A percentile compares a stretch with the other conserved stretches of the same genome.
Evolutionary conservation across 2,329 filamentous ascomycete genomes (phyloP).

Genomic region (Parascedosporium putredinis): DNA sequence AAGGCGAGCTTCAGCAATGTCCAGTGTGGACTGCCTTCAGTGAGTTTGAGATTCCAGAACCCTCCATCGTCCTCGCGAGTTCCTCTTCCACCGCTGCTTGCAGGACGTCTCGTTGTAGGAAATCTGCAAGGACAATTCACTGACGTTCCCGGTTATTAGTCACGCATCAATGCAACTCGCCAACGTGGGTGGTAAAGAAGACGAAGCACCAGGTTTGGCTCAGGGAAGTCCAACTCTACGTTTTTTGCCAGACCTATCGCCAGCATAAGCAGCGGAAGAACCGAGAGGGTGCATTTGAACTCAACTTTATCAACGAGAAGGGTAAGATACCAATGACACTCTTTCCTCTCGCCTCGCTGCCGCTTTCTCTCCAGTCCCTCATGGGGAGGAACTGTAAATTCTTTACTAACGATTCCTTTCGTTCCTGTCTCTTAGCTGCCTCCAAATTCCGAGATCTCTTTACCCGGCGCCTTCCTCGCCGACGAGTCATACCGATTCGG

Average conservation of each 20-base stretch:
- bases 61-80: no score
- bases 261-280: constrained; percentile 41
- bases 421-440: constrained; percentile 19
- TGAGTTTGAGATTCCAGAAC: constrained; percentile 25
- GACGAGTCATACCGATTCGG: constrained; percentile 3
- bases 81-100: no score
- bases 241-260: constrained; percentile 47
- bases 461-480: constrained; percentile 12
- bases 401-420: no score
- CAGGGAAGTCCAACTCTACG: constrained; percentile 44
- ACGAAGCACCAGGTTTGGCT: constrained; percentile 38
- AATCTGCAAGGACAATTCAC: background rate
- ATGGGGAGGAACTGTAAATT: no score
- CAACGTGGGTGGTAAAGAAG: constrained; percentile 40
- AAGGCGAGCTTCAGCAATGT: constrained; percentile 41
- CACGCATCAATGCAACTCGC: constrained; percentile 37
- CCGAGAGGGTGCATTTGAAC: constrained; percentile 37
- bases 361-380: no score
- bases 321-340: constrained; percentile 17
- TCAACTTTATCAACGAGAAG: constrained; percentile 35
- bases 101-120: no score
- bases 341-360: background rate
- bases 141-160: constrained; percentile 25
- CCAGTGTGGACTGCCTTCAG: constrained; percentile 57
- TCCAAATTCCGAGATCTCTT: constrained; percentile 32